phyloP scores from a whole-genome alignment of 768 basidiomycete genomes.

The Suillus variegatus region DNA sequence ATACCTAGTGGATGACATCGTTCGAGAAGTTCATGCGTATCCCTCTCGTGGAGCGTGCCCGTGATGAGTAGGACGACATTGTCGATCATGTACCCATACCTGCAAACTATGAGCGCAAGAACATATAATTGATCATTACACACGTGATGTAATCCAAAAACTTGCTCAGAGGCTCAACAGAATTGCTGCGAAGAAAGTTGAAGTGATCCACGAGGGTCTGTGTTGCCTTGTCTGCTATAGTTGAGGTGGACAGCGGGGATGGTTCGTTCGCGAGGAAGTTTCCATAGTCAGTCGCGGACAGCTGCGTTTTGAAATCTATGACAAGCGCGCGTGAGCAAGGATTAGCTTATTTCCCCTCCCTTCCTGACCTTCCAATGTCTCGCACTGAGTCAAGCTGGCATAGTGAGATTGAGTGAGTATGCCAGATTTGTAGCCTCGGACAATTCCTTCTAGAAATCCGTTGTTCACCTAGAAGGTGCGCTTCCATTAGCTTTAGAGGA shows the following conservation, averaged over 20 bases:
- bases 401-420: slow-evolving; percentile 90
- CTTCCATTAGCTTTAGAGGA: slow-evolving; percentile 13
- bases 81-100: slow-evolving; percentile 99
- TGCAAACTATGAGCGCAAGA: slow-evolving; percentile 32
- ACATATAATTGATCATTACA: slow-evolving; percentile 32
- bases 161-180: slow-evolving; percentile 86
- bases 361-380: slow-evolving; percentile 81
- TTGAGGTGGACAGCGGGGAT: slow-evolving; percentile 88
- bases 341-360: background rate
- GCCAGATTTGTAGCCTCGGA: slow-evolving; percentile 92
- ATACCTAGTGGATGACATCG: slow-evolving; percentile 96
- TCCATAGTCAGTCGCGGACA: slow-evolving; percentile 96
- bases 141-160: slow-evolving; percentile 99
- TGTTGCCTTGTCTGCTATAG: slow-evolving; percentile 96
- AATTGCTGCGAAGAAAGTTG: slow-evolving; percentile 89
- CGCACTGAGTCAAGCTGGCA: slow-evolving; percentile 93
- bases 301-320: slow-evolving; percentile 91
- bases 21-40: slow-evolving; percentile 94
- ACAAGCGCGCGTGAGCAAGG: slow-evolving; percentile 8
- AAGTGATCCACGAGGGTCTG: slow-evolving; percentile 96
- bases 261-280: slow-evolving; percentile 98
- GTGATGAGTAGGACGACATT: slow-evolving; percentile 97
- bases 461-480: slow-evolving; percentile 55
- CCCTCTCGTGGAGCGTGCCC: slow-evolving; percentile 94
- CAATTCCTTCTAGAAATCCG: slow-evolving; percentile 81